Base-by-base conservation (phyloP, 202 grass and related monocot species). In the Dendrocalamus latiflorus region DNA sequence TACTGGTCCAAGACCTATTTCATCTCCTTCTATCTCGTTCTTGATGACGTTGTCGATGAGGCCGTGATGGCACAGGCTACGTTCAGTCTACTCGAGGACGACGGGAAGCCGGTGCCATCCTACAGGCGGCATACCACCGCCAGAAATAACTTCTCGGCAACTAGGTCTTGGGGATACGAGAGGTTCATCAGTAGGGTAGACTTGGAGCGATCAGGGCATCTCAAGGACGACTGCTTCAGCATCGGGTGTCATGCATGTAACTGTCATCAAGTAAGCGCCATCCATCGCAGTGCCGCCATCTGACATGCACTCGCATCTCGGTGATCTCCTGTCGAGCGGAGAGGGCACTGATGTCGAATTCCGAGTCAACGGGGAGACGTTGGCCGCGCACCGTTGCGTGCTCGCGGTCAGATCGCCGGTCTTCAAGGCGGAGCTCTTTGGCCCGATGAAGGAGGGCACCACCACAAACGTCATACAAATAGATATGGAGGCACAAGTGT, bases 321-420 rank as follows among this genome's bases (percentile, higher is more conserved):
- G 8, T 3, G n/a, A 68, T 4, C 26, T 26, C 26, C 7, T 89
- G 39, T 25, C 1, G 14, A 85, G 75, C 39, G 30, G 80, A 36
- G 82, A 70, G 4, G 68, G 69, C 1, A 8, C 68, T 0, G 87
- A 89, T 14, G 56, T 89, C 14, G 61, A 43, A 15, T 76, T 89
- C 73, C 33, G 37, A 73, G 76, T 81, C 6, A 41, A 68, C 48
- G 34, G 26, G 9, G 28, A 75, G 59, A 81, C 26, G n/a, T 89
- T 89, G 66, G 56, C 82, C 2, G 87, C 60, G 0, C 87, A 89
- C 60, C 55, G 67, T 12, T 6, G 55, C 1, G 37, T 89, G 7
- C 51, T 89, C 15, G 21, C 47, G 1, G 22, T 63, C 0, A 33
- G 81, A 9, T 89, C 81, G 34, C 68, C 75, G 0, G 81, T 89